phyloP scores from a whole-genome alignment of 2,329 filamentous ascomycete species.

The Huntiella moniliformis region DNA sequence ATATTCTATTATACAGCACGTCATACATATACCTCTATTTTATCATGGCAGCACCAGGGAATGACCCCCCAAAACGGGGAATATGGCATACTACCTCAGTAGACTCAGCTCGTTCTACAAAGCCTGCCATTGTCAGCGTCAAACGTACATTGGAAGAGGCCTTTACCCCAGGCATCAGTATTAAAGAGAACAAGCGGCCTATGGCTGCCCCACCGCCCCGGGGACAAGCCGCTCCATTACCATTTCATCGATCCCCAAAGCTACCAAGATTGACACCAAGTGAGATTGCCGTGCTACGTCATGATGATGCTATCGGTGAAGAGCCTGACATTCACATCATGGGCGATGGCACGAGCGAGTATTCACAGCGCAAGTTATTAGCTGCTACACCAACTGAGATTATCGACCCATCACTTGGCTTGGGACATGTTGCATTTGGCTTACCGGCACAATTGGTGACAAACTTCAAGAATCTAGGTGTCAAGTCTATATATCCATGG shows the following conservation, averaged over 20 bases:
- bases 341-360: conserved; percentile 24
- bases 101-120: conserved; percentile 4
- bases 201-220: background rate
- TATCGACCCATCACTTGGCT: conserved; percentile 35
- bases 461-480: conserved; percentile 49
- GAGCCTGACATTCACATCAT: conserved; percentile 11
- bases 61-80: too few species aligned
- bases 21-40: too few species aligned
- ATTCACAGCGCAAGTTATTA: conserved; percentile 35
- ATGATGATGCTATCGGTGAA: conserved; percentile 5
- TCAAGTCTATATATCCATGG: conserved; percentile 60
- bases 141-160: conserved; percentile 8
- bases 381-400: conserved; percentile 34
- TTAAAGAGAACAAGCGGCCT: background rate
- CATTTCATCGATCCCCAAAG: conserved; percentile 1
- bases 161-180: conserved; percentile 3
- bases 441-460: conserved; percentile 39
- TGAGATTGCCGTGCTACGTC: conserved; percentile 23
- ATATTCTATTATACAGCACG: too few species aligned
- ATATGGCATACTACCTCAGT: conserved; percentile 10
- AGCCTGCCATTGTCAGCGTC: conserved; percentile 1
- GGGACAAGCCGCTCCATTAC: background rate
- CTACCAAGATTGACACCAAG: conserved; percentile 23
- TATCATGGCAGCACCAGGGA: too few species aligned
- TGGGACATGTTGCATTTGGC: conserved; percentile 44